Base-by-base conservation (phyloP, 495 filamentous ascomycete species). In the Lophiotrema nucula region DNA sequence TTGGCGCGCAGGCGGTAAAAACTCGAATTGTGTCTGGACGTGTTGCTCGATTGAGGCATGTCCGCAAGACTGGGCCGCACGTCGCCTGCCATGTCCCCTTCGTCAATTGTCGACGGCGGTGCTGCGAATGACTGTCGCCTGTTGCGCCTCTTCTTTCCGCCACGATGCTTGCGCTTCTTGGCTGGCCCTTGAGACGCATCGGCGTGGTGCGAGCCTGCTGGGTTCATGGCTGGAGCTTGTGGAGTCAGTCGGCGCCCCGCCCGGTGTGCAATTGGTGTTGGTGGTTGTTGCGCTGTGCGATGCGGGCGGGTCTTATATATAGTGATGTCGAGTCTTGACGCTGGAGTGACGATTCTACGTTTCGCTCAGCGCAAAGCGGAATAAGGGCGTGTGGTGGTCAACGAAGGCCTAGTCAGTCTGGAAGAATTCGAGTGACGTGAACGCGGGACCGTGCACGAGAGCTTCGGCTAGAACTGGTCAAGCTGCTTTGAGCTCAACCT, bases 41-140 rank as follows among this genome's bases (percentile, higher is more conserved):
- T n/a, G n/a, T n/a, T n/a, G 15, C 39, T 28, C 38, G 63, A 56
- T 28, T 72, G 70, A 21, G 62, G 45, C 0, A 58, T 37, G 62
- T 74, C 67, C 62, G 68, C 56, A 43, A 69, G 38, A 37, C 62
- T 71, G n/a, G 68, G 63, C 12, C 49, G 31, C 4, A 58, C 39
- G n/a, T 66, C 56, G 22, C 26, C 19, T 4, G 47, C 44, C 42
- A 60, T 67, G 8, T 68, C 67, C 67, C 19, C 68, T 69, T 46
- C 72, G 70, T 22, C 64, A 67, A 24, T 67, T 58, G 37, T 73
- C 69, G 82, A 79, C 0, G 74, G 60, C 0, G 76, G 69, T 0
- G 73, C 70, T 27, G 80, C 79, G 60, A 88, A 88, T 5, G 84
- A 88, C 72, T 85, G 84, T 52, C 80, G 77, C 53, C 85, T 77